A percentile compares a stretch with the other conserved stretches of the same genome.
These are phyloP conservation scores for Candida sphagnicola DNA, from an alignment of 805 yeast species.

Conservation along the genomic window DNA sequence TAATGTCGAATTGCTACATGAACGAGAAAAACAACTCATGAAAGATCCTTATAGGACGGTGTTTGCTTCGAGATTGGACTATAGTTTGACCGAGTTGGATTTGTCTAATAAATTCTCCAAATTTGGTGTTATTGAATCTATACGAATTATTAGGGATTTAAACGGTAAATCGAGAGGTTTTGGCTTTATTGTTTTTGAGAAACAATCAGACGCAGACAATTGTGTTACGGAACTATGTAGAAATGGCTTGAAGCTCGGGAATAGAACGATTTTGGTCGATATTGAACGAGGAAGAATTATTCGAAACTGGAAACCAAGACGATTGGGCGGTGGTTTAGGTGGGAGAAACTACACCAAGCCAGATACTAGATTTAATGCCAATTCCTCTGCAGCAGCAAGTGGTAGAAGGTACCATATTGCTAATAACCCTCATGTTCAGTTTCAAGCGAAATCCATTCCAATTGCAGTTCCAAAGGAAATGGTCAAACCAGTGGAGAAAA, in stretches of 20 bases:
- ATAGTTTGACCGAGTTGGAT: conserved; percentile 61
- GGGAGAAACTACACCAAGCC: conserved; percentile 63
- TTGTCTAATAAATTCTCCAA: conserved; percentile 55
- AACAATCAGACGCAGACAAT: conserved; percentile 52
- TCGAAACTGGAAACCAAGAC: conserved; percentile 65
- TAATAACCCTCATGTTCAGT: conserved; percentile 8
- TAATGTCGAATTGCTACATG: conserved; percentile 24
- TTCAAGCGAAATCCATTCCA: conserved; percentile 4
- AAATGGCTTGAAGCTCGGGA: conserved; percentile 41
- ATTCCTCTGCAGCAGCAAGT: conserved; percentile 36
- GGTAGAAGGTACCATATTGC: conserved; percentile 22
- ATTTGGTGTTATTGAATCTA: conserved; percentile 68
- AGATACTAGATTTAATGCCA: conserved; percentile 14
- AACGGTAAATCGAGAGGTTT: conserved; percentile 68
- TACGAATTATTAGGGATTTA: conserved; percentile 33
- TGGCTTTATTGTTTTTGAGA: conserved; percentile 71
- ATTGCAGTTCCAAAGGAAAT: conserved; percentile 1
- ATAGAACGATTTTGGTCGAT: conserved; percentile 61
- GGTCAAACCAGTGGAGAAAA: conserved; percentile 6
- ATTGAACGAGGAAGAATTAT: conserved; percentile 65
- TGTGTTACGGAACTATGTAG: conserved; percentile 60
- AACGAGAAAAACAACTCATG: conserved; percentile 24
- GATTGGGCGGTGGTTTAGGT: conserved; percentile 92
- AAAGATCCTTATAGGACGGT: conserved; percentile 74
- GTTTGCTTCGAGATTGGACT: conserved; percentile 71